Evolutionary conservation across 768 basidiomycete genomes (phyloP), one percentile per base, ranked within the genome.

Genomic region (Chalciporus piperatus): DNA sequence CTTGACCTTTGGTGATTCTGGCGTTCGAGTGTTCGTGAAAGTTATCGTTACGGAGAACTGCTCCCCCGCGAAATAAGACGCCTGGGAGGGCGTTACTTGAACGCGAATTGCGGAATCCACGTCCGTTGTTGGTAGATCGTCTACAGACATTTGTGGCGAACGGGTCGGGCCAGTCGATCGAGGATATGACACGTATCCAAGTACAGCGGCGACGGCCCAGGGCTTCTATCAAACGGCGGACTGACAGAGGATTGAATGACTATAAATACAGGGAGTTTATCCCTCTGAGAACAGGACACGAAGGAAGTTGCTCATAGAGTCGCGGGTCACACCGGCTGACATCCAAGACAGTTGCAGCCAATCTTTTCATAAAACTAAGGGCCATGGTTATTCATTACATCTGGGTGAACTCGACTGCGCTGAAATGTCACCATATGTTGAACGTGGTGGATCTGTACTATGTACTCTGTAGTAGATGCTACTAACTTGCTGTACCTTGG

Each of bases 51-150:
- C 91, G 3, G 84, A 76, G 70, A 96, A 92, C 0, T 80, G 74
- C 69, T 98, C 95, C 50, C 95, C 95, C 0, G 95, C 92, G 67
- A 95, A 98, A 71, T 88, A 98, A 0, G 92, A 90, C 0, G 91
- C 87, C 55, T 93, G 88, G 0, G 88, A 77, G 2, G 95, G 95
- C 0, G 80, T 79, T 19, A 89, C 85, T 23, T 82, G 78, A 35
- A 91, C 83, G 33, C 85, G 83, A 5, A 91, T 76, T 39, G 76
- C 75, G 13, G 79, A 73, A 45, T 81, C 81, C 42, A 59, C 25
- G 54, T 59, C 64, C 27, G 30, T 45, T 6, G 54, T 30, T 10
- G 51, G 12, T 48, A 48, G 49, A 37, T 59, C 56, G 49, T 59
- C 55, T 8, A 19, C 13, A 16, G 62, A 62, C 65, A 65, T 65